Conservation (phyloP, 495 filamentous ascomycete genomes). For the Chaetomium fimeti region DNA sequence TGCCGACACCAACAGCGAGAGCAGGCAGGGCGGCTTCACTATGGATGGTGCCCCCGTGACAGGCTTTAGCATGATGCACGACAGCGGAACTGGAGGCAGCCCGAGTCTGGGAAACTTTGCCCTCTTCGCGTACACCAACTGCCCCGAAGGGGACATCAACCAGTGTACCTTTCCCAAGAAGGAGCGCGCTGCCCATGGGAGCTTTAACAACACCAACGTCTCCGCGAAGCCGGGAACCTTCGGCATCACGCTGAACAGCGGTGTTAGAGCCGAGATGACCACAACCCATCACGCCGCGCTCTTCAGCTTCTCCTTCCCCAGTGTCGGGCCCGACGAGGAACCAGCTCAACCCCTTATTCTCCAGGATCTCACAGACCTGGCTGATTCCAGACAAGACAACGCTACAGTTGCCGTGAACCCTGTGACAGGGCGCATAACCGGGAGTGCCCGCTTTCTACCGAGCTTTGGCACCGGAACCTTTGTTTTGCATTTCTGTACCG, state of each 20-base stretch:
- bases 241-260: conserved; percentile 56
- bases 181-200: conserved; percentile 33
- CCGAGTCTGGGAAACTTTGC: conserved; percentile 74
- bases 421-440: conserved; percentile 60
- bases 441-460: conserved; percentile 63
- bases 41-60: conserved; percentile 59
- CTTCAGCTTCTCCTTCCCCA: conserved; percentile 67
- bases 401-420: conserved; percentile 56
- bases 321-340: conserved; percentile 34
- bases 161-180: conserved; percentile 61
- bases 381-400: conserved; percentile 60
- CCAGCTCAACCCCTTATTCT: conserved; percentile 59
- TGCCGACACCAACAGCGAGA: conserved; percentile 62
- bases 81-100: conserved; percentile 68
- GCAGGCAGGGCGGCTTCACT: conserved; percentile 72
- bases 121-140: conserved; percentile 65
- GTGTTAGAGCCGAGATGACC: conserved; percentile 68
- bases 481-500: conserved; percentile 62
- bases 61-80: conserved; percentile 69
- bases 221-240: conserved; percentile 68
- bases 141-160: conserved; percentile 62
- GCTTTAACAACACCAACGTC: conserved; percentile 51
- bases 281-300: conserved; percentile 61
- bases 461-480: conserved; percentile 69
- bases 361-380: conserved; percentile 66